Base-by-base conservation (phyloP, 2,329 filamentous ascomycete species). In the Ascochyta rabiei region DNA sequence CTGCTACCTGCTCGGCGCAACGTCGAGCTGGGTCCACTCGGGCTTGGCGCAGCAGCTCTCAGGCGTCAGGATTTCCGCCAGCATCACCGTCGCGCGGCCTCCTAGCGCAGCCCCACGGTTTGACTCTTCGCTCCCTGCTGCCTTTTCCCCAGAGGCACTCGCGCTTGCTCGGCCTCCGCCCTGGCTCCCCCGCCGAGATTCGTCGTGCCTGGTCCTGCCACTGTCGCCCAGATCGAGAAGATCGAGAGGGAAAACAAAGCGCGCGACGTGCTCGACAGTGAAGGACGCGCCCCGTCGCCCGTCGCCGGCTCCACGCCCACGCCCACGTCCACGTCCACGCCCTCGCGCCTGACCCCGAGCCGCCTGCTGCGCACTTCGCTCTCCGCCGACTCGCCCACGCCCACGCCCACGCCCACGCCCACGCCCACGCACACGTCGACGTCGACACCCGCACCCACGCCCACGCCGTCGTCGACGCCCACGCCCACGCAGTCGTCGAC, bases 191-290 rank as follows among this genome's bases (percentile, higher is more conserved):
- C 53, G 38, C 23, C 47, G 9, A 39, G 42, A 33, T 51, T 56
- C 19, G 28, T 52, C 23, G 56, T 56, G 56, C 51, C 52, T 49
- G 46, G 40, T 34, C 37, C 53, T 43, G 53, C 48, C 47, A 47
- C 47, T 21, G 43, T 48, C 42, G 53, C 53, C 28, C 35, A 39
- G 21, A 43, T 56, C 15, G 53, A 56, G 21, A 47, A 39, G 21
- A 43, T 56, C 15, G 53, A 56, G 21, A 47, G 23, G 12, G 52
- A 55, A 46, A 24, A 33, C 35, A 50, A 55, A 50, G 52, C 52
- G 47, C 52, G 52, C 15, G 46, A 55, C 33, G 52, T 48, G 33
- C 50, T 30, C 30, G 50, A 54, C 10, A 37, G 35, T 38, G 52
- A 55, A 50, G 34, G 46, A 30, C 52, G 45, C 37, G 52, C 52